A percentile compares a stretch with the other conserved stretches of the same genome.
Conservation (phyloP, 1,284 basidiomycete genomes). For the Entoloma clypeatum region DNA sequence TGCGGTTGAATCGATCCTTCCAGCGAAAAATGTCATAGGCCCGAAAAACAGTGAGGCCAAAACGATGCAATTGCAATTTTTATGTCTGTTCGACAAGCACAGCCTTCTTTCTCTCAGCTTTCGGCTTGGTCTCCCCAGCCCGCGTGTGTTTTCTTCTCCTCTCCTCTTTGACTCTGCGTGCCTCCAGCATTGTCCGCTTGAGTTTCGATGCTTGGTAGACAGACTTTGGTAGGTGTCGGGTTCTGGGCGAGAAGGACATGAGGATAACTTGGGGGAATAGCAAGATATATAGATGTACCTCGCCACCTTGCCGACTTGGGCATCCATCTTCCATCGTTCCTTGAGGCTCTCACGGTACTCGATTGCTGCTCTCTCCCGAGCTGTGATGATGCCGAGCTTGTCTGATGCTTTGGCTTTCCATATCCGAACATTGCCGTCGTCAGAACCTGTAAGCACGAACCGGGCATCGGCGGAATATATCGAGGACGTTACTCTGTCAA, state of each 20-base stretch:
- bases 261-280: slow-evolving; percentile 1
- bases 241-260: slow-evolving; percentile 39
- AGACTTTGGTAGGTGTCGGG: slow-evolving; percentile 85
- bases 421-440: slow-evolving; percentile 95
- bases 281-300: slow-evolving; percentile 50
- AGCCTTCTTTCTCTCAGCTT: slow-evolving; percentile 86
- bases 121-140: slow-evolving; percentile 84
- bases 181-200: slow-evolving; percentile 92
- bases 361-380: slow-evolving; percentile 88
- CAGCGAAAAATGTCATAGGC: too few relatives aligned
- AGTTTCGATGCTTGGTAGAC: slow-evolving; percentile 86
- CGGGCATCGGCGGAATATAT: slow-evolving; percentile 88
- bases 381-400: slow-evolving; percentile 87
- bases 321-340: slow-evolving; percentile 85
- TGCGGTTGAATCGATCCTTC: too few relatives aligned
- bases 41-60: too few relatives aligned
- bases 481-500: slow-evolving; percentile 61
- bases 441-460: slow-evolving; percentile 91
- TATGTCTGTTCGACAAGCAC: slow-evolving; percentile 76
- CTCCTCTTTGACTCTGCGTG: slow-evolving; percentile 90
- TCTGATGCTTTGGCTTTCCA: slow-evolving; percentile 96
- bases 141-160: slow-evolving; percentile 84
- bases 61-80: too few relatives aligned
- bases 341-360: slow-evolving; percentile 91
- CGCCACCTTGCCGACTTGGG: slow-evolving; percentile 78